phyloP scores from a whole-genome alignment of 1,284 basidiomycete genomes.

The Tylopilus orsonianus region DNA sequence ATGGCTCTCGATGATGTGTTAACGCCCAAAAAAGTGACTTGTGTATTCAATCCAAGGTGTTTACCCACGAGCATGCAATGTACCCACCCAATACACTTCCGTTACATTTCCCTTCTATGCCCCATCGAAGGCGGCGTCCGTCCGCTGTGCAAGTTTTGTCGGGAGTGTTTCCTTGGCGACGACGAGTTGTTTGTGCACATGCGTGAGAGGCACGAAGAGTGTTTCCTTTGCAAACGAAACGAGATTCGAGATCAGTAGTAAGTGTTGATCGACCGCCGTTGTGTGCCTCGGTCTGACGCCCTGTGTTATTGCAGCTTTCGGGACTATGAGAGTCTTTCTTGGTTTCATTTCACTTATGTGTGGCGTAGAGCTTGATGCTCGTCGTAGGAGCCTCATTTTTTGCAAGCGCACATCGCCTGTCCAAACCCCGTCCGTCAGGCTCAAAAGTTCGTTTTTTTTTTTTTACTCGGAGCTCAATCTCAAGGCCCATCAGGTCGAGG shows the following conservation, averaged over 20 bases:
- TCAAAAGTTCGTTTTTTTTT: conserved; percentile 93
- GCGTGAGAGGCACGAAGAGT: conserved; percentile 94
- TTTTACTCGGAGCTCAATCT: conserved; percentile 88
- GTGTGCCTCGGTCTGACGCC: conserved; percentile 3
- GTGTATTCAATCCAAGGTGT: conserved; percentile 89
- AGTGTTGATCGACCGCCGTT: conserved; percentile 35
- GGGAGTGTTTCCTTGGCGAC: conserved; percentile 85
- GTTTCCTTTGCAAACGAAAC: conserved; percentile 88
- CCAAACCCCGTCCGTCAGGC: conserved; percentile 72
- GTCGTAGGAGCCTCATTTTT: conserved; percentile 68
- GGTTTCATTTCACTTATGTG: not conserved
- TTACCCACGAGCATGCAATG: conserved; percentile 91
- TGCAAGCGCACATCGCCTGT: conserved; percentile 76
- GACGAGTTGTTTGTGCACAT: conserved; percentile 96
- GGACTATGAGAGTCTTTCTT: conserved; percentile 67
- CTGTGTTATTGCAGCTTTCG: conserved; percentile 58
- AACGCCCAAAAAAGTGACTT: conserved; percentile 61
- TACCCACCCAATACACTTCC: conserved; percentile 73
- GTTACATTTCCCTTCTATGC: conserved; percentile 77
- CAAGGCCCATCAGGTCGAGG: conserved; percentile 88
- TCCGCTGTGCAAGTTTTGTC: conserved; percentile 89
- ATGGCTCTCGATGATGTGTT: not conserved
- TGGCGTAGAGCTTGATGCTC: conserved; percentile 5
- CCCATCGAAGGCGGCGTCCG: conserved; percentile 72
- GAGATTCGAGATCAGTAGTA: conserved; percentile 85